These are phyloP conservation scores for Trichoderma oligosporum DNA, from an alignment of 2,329 filamentous ascomycete species.

Conservation along the genomic window DNA sequence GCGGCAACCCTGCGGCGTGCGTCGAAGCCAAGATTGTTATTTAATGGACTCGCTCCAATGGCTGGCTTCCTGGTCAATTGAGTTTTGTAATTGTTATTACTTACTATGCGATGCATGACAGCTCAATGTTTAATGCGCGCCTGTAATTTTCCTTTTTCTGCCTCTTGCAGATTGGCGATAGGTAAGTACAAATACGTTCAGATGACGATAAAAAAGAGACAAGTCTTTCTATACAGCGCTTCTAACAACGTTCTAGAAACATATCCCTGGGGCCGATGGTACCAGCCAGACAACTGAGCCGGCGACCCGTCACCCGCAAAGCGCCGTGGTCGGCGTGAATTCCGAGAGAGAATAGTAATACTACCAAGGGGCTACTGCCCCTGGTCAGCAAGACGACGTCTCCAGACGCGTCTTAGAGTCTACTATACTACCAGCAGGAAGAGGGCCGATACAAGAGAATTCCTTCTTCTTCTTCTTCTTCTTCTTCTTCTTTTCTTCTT, in stretches of 20 bases:
- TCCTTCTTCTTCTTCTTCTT: not conserved
- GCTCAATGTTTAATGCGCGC: not conserved
- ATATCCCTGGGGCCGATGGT: not conserved
- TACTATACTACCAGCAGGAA: too few relatives aligned
- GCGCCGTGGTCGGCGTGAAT: constrained; percentile 2
- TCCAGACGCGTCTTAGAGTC: constrained; percentile 6
- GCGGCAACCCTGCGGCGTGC: not conserved
- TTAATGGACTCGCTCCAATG: not conserved
- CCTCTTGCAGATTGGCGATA: too few relatives aligned
- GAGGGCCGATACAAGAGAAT: not conserved
- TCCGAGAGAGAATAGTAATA: not conserved
- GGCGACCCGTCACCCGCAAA: not conserved
- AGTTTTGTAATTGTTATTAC: not conserved
- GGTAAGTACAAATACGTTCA: not conserved
- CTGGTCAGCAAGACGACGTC: not conserved
- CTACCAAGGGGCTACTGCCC: constrained; percentile 5
- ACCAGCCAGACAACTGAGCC: not conserved
- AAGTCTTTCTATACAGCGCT: not conserved
- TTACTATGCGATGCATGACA: not conserved
- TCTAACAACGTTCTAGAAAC: constrained; percentile 18
- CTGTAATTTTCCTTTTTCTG: too few relatives aligned
- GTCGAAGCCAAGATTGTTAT: not conserved
- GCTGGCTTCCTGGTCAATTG: too few relatives aligned
- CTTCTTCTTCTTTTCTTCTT: not conserved
- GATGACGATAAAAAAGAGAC: not conserved